Evolutionary conservation across 371 early-diverging fungal species (phyloP).

Genomic region (Apophysomyces sp.): DNA sequence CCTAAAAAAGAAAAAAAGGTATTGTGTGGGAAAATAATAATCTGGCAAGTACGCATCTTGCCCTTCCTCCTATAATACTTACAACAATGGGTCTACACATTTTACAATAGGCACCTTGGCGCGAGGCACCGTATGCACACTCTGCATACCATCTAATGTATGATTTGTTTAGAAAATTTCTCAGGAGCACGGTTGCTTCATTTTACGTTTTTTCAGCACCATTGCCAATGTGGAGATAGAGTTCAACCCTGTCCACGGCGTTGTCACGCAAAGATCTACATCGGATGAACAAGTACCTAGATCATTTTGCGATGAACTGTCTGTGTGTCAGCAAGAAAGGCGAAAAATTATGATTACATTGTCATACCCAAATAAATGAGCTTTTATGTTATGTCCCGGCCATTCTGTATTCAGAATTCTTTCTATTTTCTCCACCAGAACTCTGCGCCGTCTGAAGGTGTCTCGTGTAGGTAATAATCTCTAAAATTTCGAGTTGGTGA

Average conservation of each 20-base stretch:
- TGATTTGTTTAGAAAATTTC: constrained; percentile 4
- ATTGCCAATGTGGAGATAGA: constrained; percentile 46
- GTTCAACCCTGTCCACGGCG: constrained; percentile 47
- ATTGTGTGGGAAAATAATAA: not conserved
- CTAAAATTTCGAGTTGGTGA: constrained; percentile 9
- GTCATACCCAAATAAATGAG: constrained; percentile 68
- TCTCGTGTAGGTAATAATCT: constrained; percentile 56
- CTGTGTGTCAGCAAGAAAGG: too few species aligned
- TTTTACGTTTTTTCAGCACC: constrained; percentile 32
- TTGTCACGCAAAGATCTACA: constrained; percentile 62
- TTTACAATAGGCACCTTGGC: constrained; percentile 71
- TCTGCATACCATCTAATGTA: constrained; percentile 53
- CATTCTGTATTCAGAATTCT: constrained; percentile 56
- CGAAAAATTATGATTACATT: too few species aligned
- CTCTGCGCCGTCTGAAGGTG: constrained; percentile 50
- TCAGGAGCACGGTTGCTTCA: not conserved
- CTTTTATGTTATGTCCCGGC: constrained; percentile 55
- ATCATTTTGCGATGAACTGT: constrained; percentile 63
- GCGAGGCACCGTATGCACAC: constrained; percentile 50
- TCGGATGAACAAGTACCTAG: constrained; percentile 55
- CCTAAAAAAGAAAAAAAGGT: constrained; percentile 16
- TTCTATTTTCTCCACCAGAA: constrained; percentile 57
- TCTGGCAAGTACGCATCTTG: too few species aligned
- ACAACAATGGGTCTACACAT: constrained; percentile 61
- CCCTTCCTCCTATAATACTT: too few species aligned